Percentiles rank a stretch among this genome's conserved stretches.
Conservation (phyloP, 495 filamentous ascomycete genomes). For the Barbatosphaeria neglecta region DNA sequence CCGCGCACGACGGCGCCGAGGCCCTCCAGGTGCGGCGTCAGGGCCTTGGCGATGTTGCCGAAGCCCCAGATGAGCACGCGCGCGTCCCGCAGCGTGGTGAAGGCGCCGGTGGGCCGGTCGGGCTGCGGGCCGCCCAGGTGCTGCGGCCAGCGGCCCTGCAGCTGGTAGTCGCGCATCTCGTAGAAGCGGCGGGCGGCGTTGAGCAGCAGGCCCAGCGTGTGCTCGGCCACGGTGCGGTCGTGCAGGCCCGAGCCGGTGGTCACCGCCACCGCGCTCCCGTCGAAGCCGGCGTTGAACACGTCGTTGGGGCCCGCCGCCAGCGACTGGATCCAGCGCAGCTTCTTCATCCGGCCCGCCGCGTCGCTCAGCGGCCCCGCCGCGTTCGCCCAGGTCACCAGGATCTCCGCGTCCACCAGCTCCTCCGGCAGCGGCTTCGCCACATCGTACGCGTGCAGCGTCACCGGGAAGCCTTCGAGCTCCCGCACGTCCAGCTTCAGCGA, state of each 20-base stretch:
- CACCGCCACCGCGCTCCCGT: constrained; percentile 24
- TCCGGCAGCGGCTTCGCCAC: constrained; percentile 39
- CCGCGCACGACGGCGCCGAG: constrained; percentile 36
- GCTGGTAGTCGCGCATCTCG: constrained; percentile 48
- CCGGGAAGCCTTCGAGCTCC: constrained; percentile 39
- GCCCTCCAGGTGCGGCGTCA: constrained; percentile 56
- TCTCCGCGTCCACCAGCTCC: constrained; percentile 39
- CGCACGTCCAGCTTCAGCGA: constrained; percentile 39
- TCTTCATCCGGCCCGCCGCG: constrained; percentile 34
- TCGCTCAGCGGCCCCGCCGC: constrained; percentile 37
- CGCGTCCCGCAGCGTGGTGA: constrained; percentile 44
- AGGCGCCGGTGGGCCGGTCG: constrained; percentile 31
- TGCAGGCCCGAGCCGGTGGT: constrained; percentile 50
- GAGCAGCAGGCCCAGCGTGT: constrained; percentile 42
- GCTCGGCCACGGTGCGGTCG: constrained; percentile 49
- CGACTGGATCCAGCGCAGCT: constrained; percentile 48
- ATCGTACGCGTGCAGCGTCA: constrained; percentile 42
- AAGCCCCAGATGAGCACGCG: constrained; percentile 58
- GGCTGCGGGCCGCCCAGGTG: constrained; percentile 47
- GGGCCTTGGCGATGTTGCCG: constrained; percentile 72
- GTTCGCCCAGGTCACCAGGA: constrained; percentile 49
- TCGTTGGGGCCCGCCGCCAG: constrained; percentile 53
- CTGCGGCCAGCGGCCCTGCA: constrained; percentile 38
- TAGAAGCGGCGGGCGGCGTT: constrained; percentile 38
- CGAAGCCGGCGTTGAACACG: constrained; percentile 46